Conservation (phyloP, 169 alveolate genomes). For the Plasmodium malariae region DNA sequence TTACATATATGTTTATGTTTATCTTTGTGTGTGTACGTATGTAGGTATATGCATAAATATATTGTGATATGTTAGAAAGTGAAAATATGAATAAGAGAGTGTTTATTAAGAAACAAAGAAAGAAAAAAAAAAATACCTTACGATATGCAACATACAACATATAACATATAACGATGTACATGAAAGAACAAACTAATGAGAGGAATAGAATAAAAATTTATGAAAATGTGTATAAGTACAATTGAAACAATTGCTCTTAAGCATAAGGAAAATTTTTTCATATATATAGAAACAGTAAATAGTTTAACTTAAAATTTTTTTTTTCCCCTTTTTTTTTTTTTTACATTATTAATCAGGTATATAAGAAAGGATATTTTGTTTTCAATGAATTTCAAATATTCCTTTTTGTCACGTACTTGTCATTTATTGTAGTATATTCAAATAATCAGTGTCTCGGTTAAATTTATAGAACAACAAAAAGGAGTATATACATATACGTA, state of each 20-base stretch:
- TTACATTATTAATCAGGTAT: slow-evolving; percentile 25
- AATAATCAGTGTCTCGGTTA: slow-evolving; percentile 47
- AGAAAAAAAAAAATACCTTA: not conserved
- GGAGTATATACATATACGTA: not conserved
- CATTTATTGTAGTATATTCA: slow-evolving; percentile 29
- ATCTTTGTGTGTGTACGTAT: not conserved
- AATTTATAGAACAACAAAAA: not conserved
- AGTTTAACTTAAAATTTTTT: not conserved
- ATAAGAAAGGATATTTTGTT: slow-evolving; percentile 21
- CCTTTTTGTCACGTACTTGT: slow-evolving; percentile 13
- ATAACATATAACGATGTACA: too few species aligned
- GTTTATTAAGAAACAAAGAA: too few species aligned
- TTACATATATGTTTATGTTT: not conserved
- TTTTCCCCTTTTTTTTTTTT: not conserved
- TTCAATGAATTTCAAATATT: slow-evolving; percentile 53
- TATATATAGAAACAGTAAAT: too few species aligned
- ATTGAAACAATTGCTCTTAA: not conserved
- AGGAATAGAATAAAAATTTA: not conserved
- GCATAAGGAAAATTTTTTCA: too few species aligned
- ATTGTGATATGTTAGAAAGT: too few species aligned
- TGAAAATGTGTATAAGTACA: not conserved
- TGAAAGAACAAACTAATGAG: too few species aligned
- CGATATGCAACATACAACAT: not conserved
- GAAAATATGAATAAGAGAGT: not conserved
- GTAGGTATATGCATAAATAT: not conserved